These are phyloP conservation scores for Telopea speciosissima DNA, from an alignment of 177 flowering plant genomes.

Conservation along the genomic window DNA sequence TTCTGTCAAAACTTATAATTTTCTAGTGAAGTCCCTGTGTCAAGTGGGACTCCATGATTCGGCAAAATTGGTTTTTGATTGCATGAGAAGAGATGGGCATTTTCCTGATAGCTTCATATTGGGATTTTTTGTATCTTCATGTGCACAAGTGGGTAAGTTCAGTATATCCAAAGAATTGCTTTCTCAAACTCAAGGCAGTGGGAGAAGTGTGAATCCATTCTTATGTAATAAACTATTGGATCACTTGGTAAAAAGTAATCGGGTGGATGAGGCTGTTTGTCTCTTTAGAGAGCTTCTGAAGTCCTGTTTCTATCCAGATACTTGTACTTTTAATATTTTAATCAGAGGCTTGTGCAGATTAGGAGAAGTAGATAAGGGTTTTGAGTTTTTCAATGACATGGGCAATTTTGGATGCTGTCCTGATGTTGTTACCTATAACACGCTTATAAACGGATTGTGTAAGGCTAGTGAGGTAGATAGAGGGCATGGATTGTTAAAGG, in stretches of 20 bases:
- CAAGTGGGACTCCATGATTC: conserved; percentile 40
- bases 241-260: conserved; percentile 36
- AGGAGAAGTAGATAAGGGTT: conserved; percentile 45
- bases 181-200: conserved; percentile 23
- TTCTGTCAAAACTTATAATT: conserved; percentile 34
- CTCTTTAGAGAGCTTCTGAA: conserved; percentile 44
- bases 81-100: conserved; percentile 55
- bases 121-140: conserved; percentile 37
- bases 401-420: conserved; percentile 52
- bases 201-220: conserved; percentile 17
- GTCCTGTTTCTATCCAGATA: conserved; percentile 34
- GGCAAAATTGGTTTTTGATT: conserved; percentile 41
- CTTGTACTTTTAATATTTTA: conserved; percentile 64
- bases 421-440: conserved; percentile 61
- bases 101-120: conserved; percentile 31
- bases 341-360: conserved; percentile 55
- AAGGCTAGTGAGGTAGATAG: conserved; percentile 41
- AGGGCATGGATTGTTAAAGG: conserved; percentile 38
- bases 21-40: conserved; percentile 48
- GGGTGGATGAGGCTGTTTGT: conserved; percentile 47
- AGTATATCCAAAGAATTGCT: conserved; percentile 37
- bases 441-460: conserved; percentile 63
- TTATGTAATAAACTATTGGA: conserved; percentile 51
- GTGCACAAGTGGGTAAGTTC: conserved; percentile 34
- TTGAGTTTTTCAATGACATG: conserved; percentile 53